Conservation (phyloP, 2,329 filamentous ascomycete genomes). For the Beauveria brongniartii region DNA sequence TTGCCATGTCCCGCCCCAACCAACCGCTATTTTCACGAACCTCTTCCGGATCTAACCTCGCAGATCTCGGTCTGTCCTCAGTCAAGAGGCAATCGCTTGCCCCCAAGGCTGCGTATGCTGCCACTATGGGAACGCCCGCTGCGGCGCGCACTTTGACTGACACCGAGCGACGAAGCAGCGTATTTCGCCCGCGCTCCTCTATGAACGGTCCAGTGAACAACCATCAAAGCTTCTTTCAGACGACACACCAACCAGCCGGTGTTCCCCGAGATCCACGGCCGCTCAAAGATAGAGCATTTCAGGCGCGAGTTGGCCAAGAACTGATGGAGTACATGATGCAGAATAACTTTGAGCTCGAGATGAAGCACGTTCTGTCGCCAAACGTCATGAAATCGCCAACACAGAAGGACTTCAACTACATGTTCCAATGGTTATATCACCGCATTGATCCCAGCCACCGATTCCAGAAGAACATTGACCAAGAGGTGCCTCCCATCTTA, state of each 20-base stretch:
- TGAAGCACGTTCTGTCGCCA: constrained; percentile 86
- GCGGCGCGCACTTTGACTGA: constrained; percentile 41
- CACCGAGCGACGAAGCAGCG: constrained; percentile 68
- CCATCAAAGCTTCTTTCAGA: constrained; percentile 92
- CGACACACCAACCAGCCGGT: constrained; percentile 71
- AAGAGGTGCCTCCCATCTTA: constrained; percentile 85
- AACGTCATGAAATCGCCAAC: constrained; percentile 91
- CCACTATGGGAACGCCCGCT: constrained; percentile 41
- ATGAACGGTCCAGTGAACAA: constrained; percentile 55
- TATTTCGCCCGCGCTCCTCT: constrained; percentile 65
- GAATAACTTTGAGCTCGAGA: constrained; percentile 95
- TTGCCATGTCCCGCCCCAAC: constrained; percentile 72
- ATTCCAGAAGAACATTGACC: constrained; percentile 90
- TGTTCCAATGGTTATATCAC: constrained; percentile 97
- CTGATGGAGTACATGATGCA: constrained; percentile 84
- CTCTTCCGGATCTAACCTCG: constrained; percentile 73
- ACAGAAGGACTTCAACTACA: constrained; percentile 95
- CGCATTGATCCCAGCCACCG: constrained; percentile 89
- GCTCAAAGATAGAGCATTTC: constrained; percentile 71
- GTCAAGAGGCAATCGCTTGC: constrained; percentile 74
- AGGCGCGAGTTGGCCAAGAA: constrained; percentile 78
- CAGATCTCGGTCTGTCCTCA: constrained; percentile 72
- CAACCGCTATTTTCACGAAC: constrained; percentile 83
- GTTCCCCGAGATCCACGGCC: constrained; percentile 82
- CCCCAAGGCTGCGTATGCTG: constrained; percentile 56